Percentiles rank a stretch among this genome's conserved stretches.
These are phyloP conservation scores for Phytophthora palmivora DNA, from an alignment of 352 stramenopile genomes.

Conservation along the genomic window DNA sequence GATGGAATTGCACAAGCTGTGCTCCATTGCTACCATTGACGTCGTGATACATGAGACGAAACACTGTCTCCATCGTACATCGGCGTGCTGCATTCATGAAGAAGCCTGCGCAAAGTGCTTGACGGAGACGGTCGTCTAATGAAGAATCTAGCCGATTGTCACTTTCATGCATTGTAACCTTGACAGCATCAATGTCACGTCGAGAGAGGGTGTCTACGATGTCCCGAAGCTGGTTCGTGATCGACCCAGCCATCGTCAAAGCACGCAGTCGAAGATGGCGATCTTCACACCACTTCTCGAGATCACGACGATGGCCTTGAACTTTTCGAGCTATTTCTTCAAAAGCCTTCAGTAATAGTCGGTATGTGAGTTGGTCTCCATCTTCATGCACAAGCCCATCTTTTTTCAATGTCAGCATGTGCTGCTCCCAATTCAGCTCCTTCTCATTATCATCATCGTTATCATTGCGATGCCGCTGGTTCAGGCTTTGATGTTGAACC, in stretches of 20 bases:
- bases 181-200: slow-evolving; percentile 40
- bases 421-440: slow-evolving; percentile 43
- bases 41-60: too few species aligned
- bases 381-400: slow-evolving; percentile 56
- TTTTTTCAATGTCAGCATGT: slow-evolving; percentile 50
- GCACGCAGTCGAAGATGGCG: too few species aligned
- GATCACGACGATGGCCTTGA: too few species aligned
- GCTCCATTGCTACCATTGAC: slow-evolving; percentile 26
- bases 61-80: too few species aligned
- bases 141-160: too few species aligned
- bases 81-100: too few species aligned
- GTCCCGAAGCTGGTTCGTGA: slow-evolving; percentile 68
- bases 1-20: slow-evolving; percentile 75
- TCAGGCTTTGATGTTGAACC: slow-evolving; percentile 12
- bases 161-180: background rate
- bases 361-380: slow-evolving; percentile 69
- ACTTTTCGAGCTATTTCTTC: slow-evolving; percentile 29
- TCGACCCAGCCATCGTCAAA: slow-evolving; percentile 57
- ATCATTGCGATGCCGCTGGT: slow-evolving; percentile 6
- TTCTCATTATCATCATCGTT: slow-evolving; percentile 25
- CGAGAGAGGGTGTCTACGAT: slow-evolving; percentile 48
- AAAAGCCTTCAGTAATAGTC: slow-evolving; percentile 56
- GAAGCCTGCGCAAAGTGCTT: too few species aligned
- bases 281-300: too few species aligned
- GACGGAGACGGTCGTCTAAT: too few species aligned